Base-by-base conservation (phyloP, 2,329 filamentous ascomycete genomes). In the Fusarium hainanense region DNA sequence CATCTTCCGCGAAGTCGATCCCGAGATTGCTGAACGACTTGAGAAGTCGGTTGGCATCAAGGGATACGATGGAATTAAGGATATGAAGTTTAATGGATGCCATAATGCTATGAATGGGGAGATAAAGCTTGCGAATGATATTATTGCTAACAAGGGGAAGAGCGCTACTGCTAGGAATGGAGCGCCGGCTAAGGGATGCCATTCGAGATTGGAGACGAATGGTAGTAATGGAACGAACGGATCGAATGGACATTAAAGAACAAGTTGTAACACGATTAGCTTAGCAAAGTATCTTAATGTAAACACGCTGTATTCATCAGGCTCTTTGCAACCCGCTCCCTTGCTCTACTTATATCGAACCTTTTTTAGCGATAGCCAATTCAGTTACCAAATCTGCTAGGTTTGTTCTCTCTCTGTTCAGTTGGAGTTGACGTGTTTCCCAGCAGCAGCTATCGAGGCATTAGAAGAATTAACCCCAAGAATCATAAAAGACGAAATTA, bases 1-100 rank as follows among this genome's bases (percentile, higher is more conserved):
- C 54, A 90, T 90, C 75, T 90, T 90, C 82, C 82, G 88, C 3
- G 88, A 90, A 74, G 88, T 90, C 0, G 85, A 84, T 9, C 81
- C 85, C 1, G 88, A 90, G 51, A 79, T 90, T 28, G 88, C 88
- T 0, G 75, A 79, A 12, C 80, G 88, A 1, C 75, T 90, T 1
- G 88, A 90, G 81, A 89, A 90, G 81, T 87, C 87, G 0, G 89
- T 87, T 4, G 88, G 88, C 0, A 81, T 70, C 6, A 70, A 70
- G 14, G 68, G 68, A 3, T 70, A 70, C 3, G 68, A 68, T 9
- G 63, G 68, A 2, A 70, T 70, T 1, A 42, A 55, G 0, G 40
- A 65, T 0, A 10, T 70, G 32, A 12, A 14, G 0, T 70, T 70
- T 2, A 71, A 70, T 1, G 68, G 68, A 0, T 65, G 51, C 0